These are phyloP conservation scores for Nyssa sinensis DNA, from an alignment of 148 eudicot species.

Conservation along the genomic window DNA sequence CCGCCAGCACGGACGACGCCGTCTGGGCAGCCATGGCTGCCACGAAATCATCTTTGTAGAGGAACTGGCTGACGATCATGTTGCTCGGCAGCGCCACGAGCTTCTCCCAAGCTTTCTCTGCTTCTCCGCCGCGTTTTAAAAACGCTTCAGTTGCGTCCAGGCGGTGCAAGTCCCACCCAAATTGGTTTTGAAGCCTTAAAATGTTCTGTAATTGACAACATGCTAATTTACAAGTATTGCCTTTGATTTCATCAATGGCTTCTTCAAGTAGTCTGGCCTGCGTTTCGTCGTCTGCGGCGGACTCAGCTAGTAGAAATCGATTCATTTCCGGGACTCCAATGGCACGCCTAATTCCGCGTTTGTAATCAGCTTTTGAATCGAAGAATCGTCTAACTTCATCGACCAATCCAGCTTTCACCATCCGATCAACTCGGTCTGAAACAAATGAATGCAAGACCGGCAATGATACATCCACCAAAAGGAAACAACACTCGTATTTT, in stretches of 20 bases:
- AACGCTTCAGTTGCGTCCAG: conserved; percentile 74
- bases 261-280: conserved; percentile 33
- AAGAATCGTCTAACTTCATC: conserved; percentile 61
- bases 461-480: conserved; percentile 73
- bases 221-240: conserved; percentile 61
- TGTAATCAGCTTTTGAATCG: conserved; percentile 46
- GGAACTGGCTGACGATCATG: conserved; percentile 39
- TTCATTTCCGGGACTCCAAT: conserved; percentile 89
- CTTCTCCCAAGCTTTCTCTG: conserved; percentile 58
- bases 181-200: conserved; percentile 43
- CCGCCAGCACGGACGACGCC: conserved; percentile 15
- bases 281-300: conserved; percentile 25
- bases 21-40: conserved; percentile 24
- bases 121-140: conserved; percentile 30
- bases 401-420: conserved; percentile 59
- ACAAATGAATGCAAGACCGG: conserved; percentile 54
- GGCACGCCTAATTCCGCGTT: conserved; percentile 65
- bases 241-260: conserved; percentile 64
- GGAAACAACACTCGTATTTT: conserved; percentile 64
- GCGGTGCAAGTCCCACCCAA: conserved; percentile 64
- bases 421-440: conserved; percentile 66
- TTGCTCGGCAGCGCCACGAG: conserved; percentile 52
- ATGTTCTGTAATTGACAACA: conserved; percentile 64
- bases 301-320: conserved; percentile 43
- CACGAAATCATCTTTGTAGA: conserved; percentile 17